Percentiles rank a stretch among this genome's conserved stretches.
These are phyloP conservation scores for Helotiales sp. DNA, from an alignment of 2,329 filamentous ascomycete species.

Conservation along the genomic window DNA sequence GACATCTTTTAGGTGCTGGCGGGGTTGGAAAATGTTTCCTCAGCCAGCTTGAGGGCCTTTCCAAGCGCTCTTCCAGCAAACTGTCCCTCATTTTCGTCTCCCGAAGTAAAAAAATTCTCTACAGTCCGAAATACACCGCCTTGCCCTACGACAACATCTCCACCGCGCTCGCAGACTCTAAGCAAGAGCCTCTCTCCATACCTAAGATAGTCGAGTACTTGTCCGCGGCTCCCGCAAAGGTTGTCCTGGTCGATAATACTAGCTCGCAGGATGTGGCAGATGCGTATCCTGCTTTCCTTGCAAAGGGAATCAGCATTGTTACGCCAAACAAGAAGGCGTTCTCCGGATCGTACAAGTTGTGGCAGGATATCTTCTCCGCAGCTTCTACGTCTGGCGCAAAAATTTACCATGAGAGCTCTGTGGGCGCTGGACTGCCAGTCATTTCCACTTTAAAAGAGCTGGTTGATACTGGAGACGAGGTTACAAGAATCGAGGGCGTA, in stretches of 20 bases:
- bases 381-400: conserved; percentile 74
- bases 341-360: conserved; percentile 78
- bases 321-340: conserved; percentile 99
- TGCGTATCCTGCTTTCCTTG: conserved; percentile 80
- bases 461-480: conserved; percentile 89
- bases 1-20: conserved; percentile 70
- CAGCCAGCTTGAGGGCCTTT: conserved; percentile 73
- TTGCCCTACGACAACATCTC: conserved; percentile 65
- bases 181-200: conserved; percentile 68
- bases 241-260: conserved; percentile 93
- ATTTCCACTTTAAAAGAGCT: conserved; percentile 93
- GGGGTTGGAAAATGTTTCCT: conserved; percentile 94
- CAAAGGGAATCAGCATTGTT: conserved; percentile 84
- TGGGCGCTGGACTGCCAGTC: conserved; percentile 90
- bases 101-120: conserved; percentile 82
- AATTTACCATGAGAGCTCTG: conserved; percentile 93
- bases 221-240: conserved; percentile 74
- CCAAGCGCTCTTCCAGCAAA: conserved; percentile 61
- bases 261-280: conserved; percentile 86
- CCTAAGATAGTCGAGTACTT: conserved; percentile 79
- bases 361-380: conserved; percentile 83
- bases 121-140: conserved; percentile 72
- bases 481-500: conserved; percentile 93
- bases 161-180: conserved; percentile 67
- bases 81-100: conserved; percentile 84